Evolutionary conservation across 2,329 filamentous ascomycete genomes (phyloP), one percentile per base, ranked within the genome.

Genomic region (Aspergillus thermomutatus): DNA sequence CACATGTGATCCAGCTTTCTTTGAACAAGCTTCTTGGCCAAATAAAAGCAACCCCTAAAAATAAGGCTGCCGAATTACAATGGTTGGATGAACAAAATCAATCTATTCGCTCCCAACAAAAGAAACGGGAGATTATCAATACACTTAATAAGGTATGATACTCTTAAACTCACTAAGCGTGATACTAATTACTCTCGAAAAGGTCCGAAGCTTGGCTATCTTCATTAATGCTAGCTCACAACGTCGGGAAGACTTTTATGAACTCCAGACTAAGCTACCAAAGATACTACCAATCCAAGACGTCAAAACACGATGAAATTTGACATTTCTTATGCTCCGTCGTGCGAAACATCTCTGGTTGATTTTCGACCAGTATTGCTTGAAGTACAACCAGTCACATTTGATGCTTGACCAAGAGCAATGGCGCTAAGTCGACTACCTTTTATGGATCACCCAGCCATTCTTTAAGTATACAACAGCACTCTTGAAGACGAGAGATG

Each of bases 281-380:
- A 61, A 55, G 48, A 50, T 63, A 21, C 17, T 60, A 0, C 52
- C 51, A n/a, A 60, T 63, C 4, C 28, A 61, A 52, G 57, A 63
- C 37, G 25, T 61, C 4, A 25, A 34, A 23, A 60, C 54, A 17
- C 53, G 49, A 3, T 63, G 7, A n/a, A n/a, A n/a, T n/a, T n/a
- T n/a, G n/a, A n/a, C n/a, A n/a, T n/a, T n/a, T n/a, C n/a, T n/a
- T n/a, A 62, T 62, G 37, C 53, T 62, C 23, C 40, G 47, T 2
- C 48, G 49, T 11, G 53, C 53, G 3, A 57, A 52, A 41, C 17
- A 34, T 9, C 34, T 62, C 37, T 27, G 49, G 10, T 19, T 8
- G n/a, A 28, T 40, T 5, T 59, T 60, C 50, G 28, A 45, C 19
- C 7, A 9, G 4, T 61, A 53, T 31, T 61, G 46, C 49, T 17